Percentiles rank a stretch among this genome's conserved stretches.
Conservation (phyloP, 2,329 filamentous ascomycete species). For the Epichloe elymi region DNA sequence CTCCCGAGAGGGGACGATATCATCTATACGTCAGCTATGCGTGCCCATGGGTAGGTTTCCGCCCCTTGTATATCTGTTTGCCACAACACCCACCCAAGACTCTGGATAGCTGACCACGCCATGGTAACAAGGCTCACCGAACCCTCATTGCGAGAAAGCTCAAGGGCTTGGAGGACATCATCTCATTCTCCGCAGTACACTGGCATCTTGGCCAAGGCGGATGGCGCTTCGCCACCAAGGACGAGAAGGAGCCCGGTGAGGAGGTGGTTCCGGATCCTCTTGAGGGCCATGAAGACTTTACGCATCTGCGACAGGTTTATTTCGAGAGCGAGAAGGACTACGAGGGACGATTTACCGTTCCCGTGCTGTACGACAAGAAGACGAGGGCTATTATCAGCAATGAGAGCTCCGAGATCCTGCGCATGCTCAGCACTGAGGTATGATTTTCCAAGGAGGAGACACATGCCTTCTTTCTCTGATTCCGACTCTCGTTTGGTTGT, state of each 20-base stretch:
- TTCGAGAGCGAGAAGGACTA: slow-evolving; percentile 62
- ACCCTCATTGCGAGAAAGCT: slow-evolving; percentile 78
- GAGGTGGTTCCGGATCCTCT: slow-evolving; percentile 56
- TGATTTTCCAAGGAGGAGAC: slow-evolving; percentile 1
- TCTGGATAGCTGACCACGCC: background rate
- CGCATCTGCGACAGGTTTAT: slow-evolving; percentile 66
- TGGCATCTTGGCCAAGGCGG: slow-evolving; percentile 68
- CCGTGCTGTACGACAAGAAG: slow-evolving; percentile 72
- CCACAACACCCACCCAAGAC: background rate
- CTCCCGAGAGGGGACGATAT: slow-evolving; percentile 78
- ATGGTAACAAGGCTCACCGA: slow-evolving; percentile 50
- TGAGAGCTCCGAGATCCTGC: slow-evolving; percentile 82
- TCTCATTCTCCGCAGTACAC: slow-evolving; percentile 72
- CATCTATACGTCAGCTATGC: slow-evolving; percentile 93
- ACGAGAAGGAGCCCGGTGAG: slow-evolving; percentile 42
- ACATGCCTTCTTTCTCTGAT: no score
- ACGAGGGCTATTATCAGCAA: slow-evolving; percentile 72
- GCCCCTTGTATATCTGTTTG: no score
- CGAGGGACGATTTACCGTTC: slow-evolving; percentile 72
- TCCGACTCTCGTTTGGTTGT: no score
- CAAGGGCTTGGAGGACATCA: slow-evolving; percentile 81
- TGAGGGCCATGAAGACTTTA: slow-evolving; percentile 55
- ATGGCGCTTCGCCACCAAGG: slow-evolving; percentile 67
- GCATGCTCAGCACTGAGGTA: slow-evolving; percentile 73
- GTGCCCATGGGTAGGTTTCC: slow-evolving; percentile 62